Evolutionary conservation across 768 basidiomycete species (phyloP), one percentile per base, ranked within the genome.

Genomic region (Termitomyces sp.): DNA sequence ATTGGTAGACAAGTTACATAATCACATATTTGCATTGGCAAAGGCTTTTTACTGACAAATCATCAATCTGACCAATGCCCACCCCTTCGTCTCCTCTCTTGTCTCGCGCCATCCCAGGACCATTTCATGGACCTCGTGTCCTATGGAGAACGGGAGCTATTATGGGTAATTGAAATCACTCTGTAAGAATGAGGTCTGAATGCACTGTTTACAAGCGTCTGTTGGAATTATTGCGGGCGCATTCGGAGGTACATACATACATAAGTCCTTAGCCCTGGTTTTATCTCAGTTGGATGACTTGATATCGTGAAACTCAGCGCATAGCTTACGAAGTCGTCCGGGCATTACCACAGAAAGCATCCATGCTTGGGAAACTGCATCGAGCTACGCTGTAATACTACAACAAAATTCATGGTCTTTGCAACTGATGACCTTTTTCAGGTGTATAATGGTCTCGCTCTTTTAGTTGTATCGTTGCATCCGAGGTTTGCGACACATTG

Each of bases 391-490:
- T 60, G 87, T 89, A 65, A 35, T 78, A 63, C 15, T n/a, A 7
- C 3, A 11, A 7, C 27, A 15, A 27, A n/a, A 20, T 3, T 25
- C 20, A 40, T 40, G 10, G 9, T 25, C 5, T 32, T n/a, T 10
- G 25, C 16, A 9, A 9, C 20, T 41, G n/a, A 42, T 18, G 7
- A 9, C 9, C 13, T 10, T 29, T 35, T 13, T 27, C 63, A 90
- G 88, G 72, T 88, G 38, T 80, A 77, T 64, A 89, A 90, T 54
- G 89, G 89, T 13, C 75, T 91, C 11, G 85, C 77, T 0, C 69
- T 89, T 52, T 67, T 89, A 61, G 66, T 81, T 10, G 63, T 88
- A 11, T 88, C 88, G 1, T 63, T 82, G 64, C 85, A 89, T 67
- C 82, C 76, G 2, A 76, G 77, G 31, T 87, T 88, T 63, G 68